A percentile compares a stretch with the other conserved stretches of the same genome.
Evolutionary conservation across 768 basidiomycete species (phyloP).

Genomic region (Collybia sp.): DNA sequence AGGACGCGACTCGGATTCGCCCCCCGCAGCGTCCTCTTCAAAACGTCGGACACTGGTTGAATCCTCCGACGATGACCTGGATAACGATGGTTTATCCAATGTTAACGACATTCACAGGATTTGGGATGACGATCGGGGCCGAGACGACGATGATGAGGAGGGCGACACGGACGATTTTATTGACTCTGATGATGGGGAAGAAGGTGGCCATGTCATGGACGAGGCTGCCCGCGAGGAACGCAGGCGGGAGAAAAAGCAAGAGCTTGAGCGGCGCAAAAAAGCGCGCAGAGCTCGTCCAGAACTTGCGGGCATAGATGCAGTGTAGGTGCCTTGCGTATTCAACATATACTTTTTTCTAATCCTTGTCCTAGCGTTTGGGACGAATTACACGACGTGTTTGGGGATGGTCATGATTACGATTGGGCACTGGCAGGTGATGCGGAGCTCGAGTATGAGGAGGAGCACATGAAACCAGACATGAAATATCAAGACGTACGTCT

Average conservation of each 20-base stretch:
- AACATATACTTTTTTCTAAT: constrained; percentile 7
- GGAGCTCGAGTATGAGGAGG: constrained; percentile 42
- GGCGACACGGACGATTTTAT: constrained; percentile 77
- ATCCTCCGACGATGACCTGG: constrained; percentile 77
- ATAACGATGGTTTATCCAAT: constrained; percentile 47
- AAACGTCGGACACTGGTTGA: constrained; percentile 56
- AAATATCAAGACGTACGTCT: constrained; percentile 74
- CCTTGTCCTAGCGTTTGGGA: constrained; percentile 72
- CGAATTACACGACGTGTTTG: constrained; percentile 94
- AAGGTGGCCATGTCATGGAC: constrained; percentile 64
- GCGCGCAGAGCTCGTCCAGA: constrained; percentile 62
- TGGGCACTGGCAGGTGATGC: constrained; percentile 90
- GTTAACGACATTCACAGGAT: constrained; percentile 66
- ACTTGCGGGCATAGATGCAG: constrained; percentile 76
- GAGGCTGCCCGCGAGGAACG: constrained; percentile 75
- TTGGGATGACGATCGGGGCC: constrained; percentile 77
- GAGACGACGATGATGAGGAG: constrained; percentile 69
- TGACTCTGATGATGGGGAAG: constrained; percentile 78
- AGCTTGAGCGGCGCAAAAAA: constrained; percentile 65
- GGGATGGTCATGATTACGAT: constrained; percentile 94
- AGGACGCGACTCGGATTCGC: constrained; percentile 67
- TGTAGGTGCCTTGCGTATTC: constrained; percentile 43
- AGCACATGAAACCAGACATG: constrained; percentile 62
- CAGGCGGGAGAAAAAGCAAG: constrained; percentile 59
- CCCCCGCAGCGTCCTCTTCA: constrained; percentile 56